Conservation (phyloP, 441 rosid species). For the Melastoma candidum region DNA sequence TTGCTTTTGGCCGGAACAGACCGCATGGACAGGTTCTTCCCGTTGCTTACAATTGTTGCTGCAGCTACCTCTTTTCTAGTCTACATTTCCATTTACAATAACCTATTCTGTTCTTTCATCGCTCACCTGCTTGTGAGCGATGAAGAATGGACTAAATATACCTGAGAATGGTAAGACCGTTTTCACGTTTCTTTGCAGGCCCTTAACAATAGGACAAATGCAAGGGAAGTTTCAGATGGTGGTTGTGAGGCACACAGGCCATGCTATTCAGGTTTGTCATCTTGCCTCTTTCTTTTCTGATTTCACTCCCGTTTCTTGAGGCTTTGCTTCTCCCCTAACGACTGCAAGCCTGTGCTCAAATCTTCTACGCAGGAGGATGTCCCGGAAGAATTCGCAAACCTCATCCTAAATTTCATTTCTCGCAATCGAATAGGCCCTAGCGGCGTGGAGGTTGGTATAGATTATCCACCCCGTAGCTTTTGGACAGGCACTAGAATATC, state of each 20-base stretch:
- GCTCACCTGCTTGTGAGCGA: background rate
- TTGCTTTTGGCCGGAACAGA: constrained; percentile 88
- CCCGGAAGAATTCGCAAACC: constrained; percentile 74
- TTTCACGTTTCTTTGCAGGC: constrained; percentile 31
- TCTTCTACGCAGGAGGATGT: constrained; percentile 64
- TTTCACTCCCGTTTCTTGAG: background rate
- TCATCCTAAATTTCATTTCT: constrained; percentile 55
- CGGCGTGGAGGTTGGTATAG: constrained; percentile 66
- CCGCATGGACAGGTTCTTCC: constrained; percentile 68
- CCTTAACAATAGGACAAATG: constrained; percentile 96
- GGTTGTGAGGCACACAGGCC: constrained; percentile 90
- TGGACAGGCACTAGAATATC: too few relatives aligned
- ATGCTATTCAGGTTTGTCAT: constrained; percentile 77
- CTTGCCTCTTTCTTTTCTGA: background rate
- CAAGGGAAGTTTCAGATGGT: constrained; percentile 99
- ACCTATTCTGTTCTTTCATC: background rate
- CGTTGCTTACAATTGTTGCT: constrained; percentile 4
- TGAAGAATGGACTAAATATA: background rate
- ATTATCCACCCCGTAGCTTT: background rate
- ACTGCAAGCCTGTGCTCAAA: background rate
- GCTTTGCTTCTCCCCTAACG: background rate
- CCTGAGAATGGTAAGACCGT: background rate
- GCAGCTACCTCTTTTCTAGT: background rate
- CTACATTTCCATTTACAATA: background rate
- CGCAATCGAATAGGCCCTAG: constrained; percentile 78